Evolutionary conservation across 2,329 filamentous ascomycete species (phyloP), one percentile per base, ranked within the genome.

Genomic region (Aspergillus neoniger): DNA sequence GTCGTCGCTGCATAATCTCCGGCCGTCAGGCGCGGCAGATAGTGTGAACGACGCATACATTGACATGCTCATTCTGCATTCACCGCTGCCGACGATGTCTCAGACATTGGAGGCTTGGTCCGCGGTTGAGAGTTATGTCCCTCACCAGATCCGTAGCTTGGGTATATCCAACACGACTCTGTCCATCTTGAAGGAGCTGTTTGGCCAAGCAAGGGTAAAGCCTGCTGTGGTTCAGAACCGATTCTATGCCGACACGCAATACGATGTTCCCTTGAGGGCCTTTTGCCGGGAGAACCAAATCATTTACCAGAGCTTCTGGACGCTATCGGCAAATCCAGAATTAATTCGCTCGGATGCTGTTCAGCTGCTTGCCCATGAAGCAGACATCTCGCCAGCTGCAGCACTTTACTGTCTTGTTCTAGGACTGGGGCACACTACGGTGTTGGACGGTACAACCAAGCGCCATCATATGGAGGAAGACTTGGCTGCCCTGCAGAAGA

Each of bases 161-260:
- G 91, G 91, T 43, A 88, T 95, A 58, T 92, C 89, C 57, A 95
- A 95, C 74, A 84, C 85, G n/a, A 78, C 81, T n/a, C 75, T 89
- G 2, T 72, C 80, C 0, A 74, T 85, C 1, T 80, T 95, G 0
- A 72, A 82, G 55, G 74, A 76, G 4, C 76, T 92, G 1, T 72
- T 68, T 1, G 69, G 79, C 1, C 68, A 76, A 17, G 78, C 79
- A 3, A 75, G 67, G 0, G 70, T 86, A 66, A 84, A 83, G 64
- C 86, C 85, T 0, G 80, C 83, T 1, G 83, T 92, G 1, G 87
- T 93, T 5, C 91, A 95, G 76, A 94, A 95, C 70, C 84, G 89
- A 1, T 91, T 95, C 75, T 85, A 88, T 69, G 74, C 77, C 1
- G 75, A 77, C 2, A 89, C 86, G 0, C 70, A 72, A 2, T 90